Conservation (phyloP, 805 yeast species). For the Clavispora santaluciae region DNA sequence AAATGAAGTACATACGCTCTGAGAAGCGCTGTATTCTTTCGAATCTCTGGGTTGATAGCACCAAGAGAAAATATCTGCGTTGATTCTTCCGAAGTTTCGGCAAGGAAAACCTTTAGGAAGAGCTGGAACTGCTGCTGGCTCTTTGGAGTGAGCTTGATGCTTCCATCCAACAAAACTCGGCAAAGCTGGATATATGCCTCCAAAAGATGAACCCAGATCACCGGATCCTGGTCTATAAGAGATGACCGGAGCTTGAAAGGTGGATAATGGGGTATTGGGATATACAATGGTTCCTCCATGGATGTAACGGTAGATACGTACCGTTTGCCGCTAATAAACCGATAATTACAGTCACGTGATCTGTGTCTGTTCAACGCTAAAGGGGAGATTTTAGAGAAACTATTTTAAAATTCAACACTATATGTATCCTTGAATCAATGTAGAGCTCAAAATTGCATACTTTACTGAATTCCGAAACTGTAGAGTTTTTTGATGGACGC, state of each 20-base stretch:
- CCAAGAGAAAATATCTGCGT: constrained; percentile 65
- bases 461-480: too few relatives aligned
- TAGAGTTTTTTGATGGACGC: not conserved
- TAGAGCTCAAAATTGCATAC: too few relatives aligned
- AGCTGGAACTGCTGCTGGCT: constrained; percentile 54
- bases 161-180: constrained; percentile 40
- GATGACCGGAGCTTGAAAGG: constrained; percentile 72
- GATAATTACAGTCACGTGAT: not conserved
- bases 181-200: constrained; percentile 57
- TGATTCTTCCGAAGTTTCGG: constrained; percentile 59
- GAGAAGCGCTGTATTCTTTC: constrained; percentile 44
- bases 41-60: constrained; percentile 64
- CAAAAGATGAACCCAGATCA: constrained; percentile 71
- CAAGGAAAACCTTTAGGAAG: constrained; percentile 53
- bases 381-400: too few relatives aligned
- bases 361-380: too few relatives aligned
- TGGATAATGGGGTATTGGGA: constrained; percentile 68
- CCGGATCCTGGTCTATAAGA: constrained; percentile 78
- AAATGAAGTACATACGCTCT: constrained; percentile 48
- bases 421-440: too few relatives aligned
- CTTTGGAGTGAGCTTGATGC: constrained; percentile 41
- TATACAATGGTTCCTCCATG: constrained; percentile 16
- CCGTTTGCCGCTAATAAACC: not conserved
- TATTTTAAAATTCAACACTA: too few relatives aligned
- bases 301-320: not conserved